Evolutionary conservation across 208 protist species (phyloP), one percentile per base, ranked within the genome.

Genomic region (Trypanosoma cruzi): DNA sequence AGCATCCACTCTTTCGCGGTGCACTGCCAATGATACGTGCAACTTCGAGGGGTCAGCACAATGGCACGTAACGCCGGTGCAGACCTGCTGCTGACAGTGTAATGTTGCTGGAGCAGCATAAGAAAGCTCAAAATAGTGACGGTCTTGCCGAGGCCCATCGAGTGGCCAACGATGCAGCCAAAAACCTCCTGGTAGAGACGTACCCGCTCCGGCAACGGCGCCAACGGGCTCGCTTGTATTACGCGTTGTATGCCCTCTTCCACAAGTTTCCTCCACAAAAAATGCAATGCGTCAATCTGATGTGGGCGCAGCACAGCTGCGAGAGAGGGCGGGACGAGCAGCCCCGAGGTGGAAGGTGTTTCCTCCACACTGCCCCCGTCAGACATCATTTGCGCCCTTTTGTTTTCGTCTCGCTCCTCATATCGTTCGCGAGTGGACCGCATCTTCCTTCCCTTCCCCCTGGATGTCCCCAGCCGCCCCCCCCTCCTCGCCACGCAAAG

Each of bases 131-230:
- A 55, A 1, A 81, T 77, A 4, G 86, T 93, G n/a, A 94, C 66
- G 20, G 91, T 94, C 64, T 96, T 96, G 53, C 91, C 91, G 7
- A 96, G 82, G 8, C 91, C 91, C 91, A 96, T 96, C 5, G 91
- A 96, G 77, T 96, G 91, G 3, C 80, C 86, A n/a, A 96, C 55
- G 46, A 94, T 85, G 40, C 75, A 85, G 22, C 91, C 91, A 73
- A 82, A 89, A 2, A 93, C 60, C 60, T 85, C 74, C 36, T 85
- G 83, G 44, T 79, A 80, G 46, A 91, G 64, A 37, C 62, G 71
- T 8, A 77, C 80, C 24, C 78, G 75, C 65, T 89, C 78, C 66
- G 74, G 67, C 2, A 88, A 67, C 8, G 88, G 83, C 20, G 73
- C 68, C 2, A 42, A 56, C 26, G 55, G 57, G 14, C 79, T 80